Percentiles rank a stretch among this genome's conserved stretches.
Conservation (phyloP, 1,139 yeast genomes). For the Candida gigantensis region DNA sequence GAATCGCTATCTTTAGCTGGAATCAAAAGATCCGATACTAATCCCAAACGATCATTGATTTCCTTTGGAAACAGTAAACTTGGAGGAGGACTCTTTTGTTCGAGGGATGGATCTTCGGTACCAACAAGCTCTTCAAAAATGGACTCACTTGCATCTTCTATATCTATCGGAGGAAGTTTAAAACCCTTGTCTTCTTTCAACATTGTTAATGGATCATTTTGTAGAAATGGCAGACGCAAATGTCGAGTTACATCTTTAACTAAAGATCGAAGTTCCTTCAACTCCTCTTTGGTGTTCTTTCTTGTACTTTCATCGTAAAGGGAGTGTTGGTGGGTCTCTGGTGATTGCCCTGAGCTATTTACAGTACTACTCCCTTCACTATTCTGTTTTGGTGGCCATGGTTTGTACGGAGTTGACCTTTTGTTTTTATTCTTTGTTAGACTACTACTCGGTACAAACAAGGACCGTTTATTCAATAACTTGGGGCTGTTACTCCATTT, state of each 20-base stretch:
- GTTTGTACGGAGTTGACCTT: no score
- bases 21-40: conserved; percentile 47
- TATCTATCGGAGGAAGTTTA: conserved; percentile 4
- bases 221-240: not conserved
- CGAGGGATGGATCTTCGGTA: conserved; percentile 3
- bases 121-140: conserved; percentile 3
- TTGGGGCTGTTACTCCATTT: not conserved
- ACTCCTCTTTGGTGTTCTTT: not conserved
- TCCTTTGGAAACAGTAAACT: conserved; percentile 39
- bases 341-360: not conserved
- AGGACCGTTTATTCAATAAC: not conserved
- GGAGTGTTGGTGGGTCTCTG: not conserved
- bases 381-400: no score
- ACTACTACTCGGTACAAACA: conserved; percentile 8
- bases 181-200: not conserved
- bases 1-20: not conserved
- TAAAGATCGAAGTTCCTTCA: conserved; percentile 4
- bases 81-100: not conserved
- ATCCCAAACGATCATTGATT: conserved; percentile 47
- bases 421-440: conserved; percentile 1
- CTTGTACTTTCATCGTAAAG: not conserved
- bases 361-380: no score
- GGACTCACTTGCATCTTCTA: conserved; percentile 3
- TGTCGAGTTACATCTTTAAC: conserved; percentile 1
- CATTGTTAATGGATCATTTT: conserved; percentile 2